A percentile compares a stretch with the other conserved stretches of the same genome.
These are phyloP conservation scores for Oenanthe sinensis DNA, from an alignment of 129 eudicot genomes.

Conservation along the genomic window DNA sequence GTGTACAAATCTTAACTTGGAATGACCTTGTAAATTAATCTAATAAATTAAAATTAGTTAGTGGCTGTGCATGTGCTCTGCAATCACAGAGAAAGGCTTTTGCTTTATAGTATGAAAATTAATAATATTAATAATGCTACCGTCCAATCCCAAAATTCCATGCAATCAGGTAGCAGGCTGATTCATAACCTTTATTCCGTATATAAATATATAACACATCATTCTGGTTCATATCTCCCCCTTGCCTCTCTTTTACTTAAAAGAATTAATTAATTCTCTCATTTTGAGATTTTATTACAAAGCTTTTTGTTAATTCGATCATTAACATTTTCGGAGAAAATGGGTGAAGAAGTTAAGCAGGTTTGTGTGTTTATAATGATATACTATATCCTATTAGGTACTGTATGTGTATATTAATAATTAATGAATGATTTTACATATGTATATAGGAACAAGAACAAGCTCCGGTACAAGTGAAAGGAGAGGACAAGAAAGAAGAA, in stretches of 20 bases:
- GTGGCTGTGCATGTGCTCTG: conserved; percentile 80
- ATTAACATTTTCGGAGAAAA: conserved; percentile 12
- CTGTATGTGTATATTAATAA: not conserved
- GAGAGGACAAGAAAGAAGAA: conserved; percentile 47
- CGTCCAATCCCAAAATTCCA: conserved; percentile 34
- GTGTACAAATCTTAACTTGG: conserved; percentile 4
- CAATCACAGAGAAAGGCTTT: conserved; percentile 36
- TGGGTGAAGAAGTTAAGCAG: conserved; percentile 94
- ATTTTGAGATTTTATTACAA: not conserved
- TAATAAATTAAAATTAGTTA: conserved; percentile 25
- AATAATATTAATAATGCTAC: conserved; percentile 30
- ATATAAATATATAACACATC: conserved; percentile 19
- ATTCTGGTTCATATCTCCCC: conserved; percentile 3
- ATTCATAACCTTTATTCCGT: conserved; percentile 28
- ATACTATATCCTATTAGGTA: not conserved
- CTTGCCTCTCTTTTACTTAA: conserved; percentile 7
- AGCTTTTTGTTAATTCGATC: conserved; percentile 4
- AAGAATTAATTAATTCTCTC: not conserved
- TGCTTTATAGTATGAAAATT: no score
- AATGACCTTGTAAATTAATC: not conserved
- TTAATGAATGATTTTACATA: not conserved
- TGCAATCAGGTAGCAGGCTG: conserved; percentile 12
- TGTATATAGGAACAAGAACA: conserved; percentile 23
- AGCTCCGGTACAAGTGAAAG: conserved; percentile 45
- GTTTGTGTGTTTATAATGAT: conserved; percentile 13